Evolutionary conservation across 78 protist species (phyloP).

Genomic region (Dictyostelium firmibasis): DNA sequence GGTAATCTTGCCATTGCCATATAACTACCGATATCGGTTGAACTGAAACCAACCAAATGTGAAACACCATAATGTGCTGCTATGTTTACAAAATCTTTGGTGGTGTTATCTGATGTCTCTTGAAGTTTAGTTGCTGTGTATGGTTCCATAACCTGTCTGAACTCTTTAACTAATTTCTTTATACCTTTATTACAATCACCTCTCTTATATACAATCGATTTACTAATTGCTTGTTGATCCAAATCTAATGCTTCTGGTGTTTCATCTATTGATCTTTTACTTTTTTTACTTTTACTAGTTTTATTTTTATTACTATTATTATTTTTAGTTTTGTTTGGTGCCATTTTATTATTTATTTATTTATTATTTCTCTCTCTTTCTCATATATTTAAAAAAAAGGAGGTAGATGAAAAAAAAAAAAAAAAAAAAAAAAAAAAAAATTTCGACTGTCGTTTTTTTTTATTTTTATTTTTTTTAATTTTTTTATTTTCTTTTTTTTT

Average conservation of each 20-base stretch:
- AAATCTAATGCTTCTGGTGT: constrained; percentile 25
- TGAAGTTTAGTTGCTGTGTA: constrained; percentile 70
- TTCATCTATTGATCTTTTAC: constrained; percentile 1
- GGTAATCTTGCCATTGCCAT: constrained; percentile 83
- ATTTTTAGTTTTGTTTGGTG: not conserved
- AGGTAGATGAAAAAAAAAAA: not conserved
- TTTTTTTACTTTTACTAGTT: not conserved
- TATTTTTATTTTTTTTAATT: not conserved
- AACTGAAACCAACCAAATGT: constrained; percentile 82
- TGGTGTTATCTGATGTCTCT: constrained; percentile 54
- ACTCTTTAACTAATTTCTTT: constrained; percentile 69
- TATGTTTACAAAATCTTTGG: constrained; percentile 86
- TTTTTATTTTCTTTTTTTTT: too few relatives aligned
- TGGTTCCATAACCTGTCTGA: constrained; percentile 87
- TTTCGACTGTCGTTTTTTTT: not conserved
- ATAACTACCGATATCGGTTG: constrained; percentile 71
- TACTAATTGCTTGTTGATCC: constrained; percentile 16
- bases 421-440: not conserved
- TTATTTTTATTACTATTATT: not conserved
- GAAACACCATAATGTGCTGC: constrained; percentile 88
- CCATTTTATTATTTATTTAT: not conserved
- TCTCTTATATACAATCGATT: constrained; percentile 58
- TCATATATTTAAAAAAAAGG: not conserved
- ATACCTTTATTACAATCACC: constrained; percentile 11
- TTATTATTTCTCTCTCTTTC: not conserved